Percentiles rank a stretch among this genome's conserved stretches.
Evolutionary conservation across 768 basidiomycete genomes (phyloP).

Genomic region (Rhodotorula graminis): DNA sequence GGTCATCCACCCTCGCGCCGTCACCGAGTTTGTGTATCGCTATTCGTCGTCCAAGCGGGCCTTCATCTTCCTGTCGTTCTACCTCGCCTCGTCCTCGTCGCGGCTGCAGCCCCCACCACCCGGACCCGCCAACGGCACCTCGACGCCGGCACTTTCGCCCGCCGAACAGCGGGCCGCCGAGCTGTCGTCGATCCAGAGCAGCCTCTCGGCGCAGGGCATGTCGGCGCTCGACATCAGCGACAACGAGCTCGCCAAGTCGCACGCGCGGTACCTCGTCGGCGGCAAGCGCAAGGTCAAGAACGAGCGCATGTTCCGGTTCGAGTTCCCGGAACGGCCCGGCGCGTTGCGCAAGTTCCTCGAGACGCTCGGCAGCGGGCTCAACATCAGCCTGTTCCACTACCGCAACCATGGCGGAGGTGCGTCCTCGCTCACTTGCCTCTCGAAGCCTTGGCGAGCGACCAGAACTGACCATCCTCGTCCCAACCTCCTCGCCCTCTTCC

Average conservation of each 20-base stretch:
- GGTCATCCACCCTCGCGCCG: constrained; percentile 79
- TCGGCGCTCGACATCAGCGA: constrained; percentile 83
- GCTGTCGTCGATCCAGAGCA: constrained; percentile 55
- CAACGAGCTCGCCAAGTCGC: constrained; percentile 91
- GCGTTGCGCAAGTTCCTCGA: constrained; percentile 85
- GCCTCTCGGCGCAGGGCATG: constrained; percentile 68
- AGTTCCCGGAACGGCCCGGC: constrained; percentile 91
- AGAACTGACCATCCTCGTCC: neutral
- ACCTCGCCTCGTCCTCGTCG: constrained; percentile 55
- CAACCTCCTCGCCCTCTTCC: neutral
- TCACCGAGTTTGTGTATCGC: constrained; percentile 94
- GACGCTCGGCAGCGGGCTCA: constrained; percentile 78
- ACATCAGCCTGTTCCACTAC: constrained; percentile 95
- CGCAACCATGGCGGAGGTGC: constrained; percentile 92
- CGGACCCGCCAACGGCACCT: constrained; percentile 1
- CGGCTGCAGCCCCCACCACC: constrained; percentile 41
- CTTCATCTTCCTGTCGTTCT: constrained; percentile 86
- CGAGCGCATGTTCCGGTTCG: constrained; percentile 88
- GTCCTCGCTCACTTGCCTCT: constrained; percentile 46
- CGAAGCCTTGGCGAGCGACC: no score
- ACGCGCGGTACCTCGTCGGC: constrained; percentile 90
- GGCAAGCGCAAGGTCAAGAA: constrained; percentile 70
- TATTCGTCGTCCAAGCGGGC: constrained; percentile 65
- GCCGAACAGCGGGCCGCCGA: constrained; percentile 46
- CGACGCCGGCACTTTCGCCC: constrained; percentile 42